Evolutionary conservation across 352 stramenopile genomes (phyloP).

Genomic region (Phytophthora agathidicida): DNA sequence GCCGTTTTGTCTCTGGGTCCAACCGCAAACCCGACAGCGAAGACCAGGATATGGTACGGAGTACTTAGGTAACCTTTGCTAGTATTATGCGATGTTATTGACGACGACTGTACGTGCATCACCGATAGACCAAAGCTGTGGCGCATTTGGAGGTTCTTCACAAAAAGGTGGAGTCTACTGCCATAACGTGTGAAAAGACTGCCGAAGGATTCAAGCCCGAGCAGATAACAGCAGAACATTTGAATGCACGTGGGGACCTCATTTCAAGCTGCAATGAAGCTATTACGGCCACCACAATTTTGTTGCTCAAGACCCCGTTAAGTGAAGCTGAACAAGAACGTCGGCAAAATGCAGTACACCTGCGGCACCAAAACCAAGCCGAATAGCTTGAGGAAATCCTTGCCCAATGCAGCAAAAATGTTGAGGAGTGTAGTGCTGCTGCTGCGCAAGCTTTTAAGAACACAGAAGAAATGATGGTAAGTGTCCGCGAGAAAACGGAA

Average conservation of each 20-base stretch:
- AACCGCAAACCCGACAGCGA: not conserved
- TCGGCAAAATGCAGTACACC: not conserved
- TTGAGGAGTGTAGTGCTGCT: not conserved
- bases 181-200: slow-evolving; percentile 2
- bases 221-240: slow-evolving; percentile 2
- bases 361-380: not conserved
- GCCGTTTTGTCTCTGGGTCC: too few species aligned
- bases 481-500: slow-evolving; percentile 1
- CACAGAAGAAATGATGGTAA: slow-evolving; percentile 3
- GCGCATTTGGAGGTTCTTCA: not conserved
- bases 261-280: slow-evolving; percentile 3
- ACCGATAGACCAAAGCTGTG: not conserved
- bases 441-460: not conserved
- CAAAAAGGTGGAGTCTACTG: not conserved
- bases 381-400: not conserved
- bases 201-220: not conserved
- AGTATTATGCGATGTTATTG: not conserved
- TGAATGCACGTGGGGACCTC: not conserved
- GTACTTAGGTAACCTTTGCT: not conserved
- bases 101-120: too few species aligned
- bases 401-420: slow-evolving; percentile 1
- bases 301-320: too few species aligned
- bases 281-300: not conserved
- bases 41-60: not conserved
- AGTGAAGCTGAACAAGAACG: slow-evolving; percentile 1